Percentiles rank a stretch among this genome's conserved stretches.
Conservation (phyloP, 2,329 filamentous ascomycete genomes). For the Aschersonia sp. region DNA sequence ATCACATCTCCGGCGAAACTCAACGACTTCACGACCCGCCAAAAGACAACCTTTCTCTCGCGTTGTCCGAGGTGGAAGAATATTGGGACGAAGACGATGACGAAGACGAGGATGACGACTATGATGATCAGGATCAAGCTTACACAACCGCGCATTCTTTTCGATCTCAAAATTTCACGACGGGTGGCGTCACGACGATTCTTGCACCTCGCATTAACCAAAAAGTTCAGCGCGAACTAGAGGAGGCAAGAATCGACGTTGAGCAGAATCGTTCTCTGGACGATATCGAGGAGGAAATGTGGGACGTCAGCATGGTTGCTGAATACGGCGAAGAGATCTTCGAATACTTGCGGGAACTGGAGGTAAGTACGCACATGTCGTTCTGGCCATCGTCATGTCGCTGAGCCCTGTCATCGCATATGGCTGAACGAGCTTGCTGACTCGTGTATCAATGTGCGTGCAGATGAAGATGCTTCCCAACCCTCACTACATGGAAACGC, state of each 20-base stretch:
- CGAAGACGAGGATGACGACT: slow-evolving; percentile 46
- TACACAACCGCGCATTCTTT: slow-evolving; percentile 66
- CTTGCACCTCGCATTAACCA: slow-evolving; percentile 59
- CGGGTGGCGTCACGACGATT: slow-evolving; percentile 37
- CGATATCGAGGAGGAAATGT: slow-evolving; percentile 75
- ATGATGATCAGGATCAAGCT: slow-evolving; percentile 47
- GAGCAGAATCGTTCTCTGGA: slow-evolving; percentile 53
- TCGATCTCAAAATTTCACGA: slow-evolving; percentile 50
- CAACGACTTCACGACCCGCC: slow-evolving; percentile 7
- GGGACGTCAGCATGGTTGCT: slow-evolving; percentile 94
- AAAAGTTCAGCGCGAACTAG: slow-evolving; percentile 59
- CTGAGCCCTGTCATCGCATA: too few species aligned
- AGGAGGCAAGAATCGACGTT: slow-evolving; percentile 48
- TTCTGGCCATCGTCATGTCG: too few species aligned
- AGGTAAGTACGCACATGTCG: slow-evolving; percentile 40
- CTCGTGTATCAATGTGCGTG: background rate
- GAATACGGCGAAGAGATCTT: slow-evolving; percentile 97
- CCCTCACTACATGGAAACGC: slow-evolving; percentile 89
- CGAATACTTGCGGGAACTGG: slow-evolving; percentile 74
- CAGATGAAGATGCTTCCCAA: slow-evolving; percentile 73
- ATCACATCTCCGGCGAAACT: slow-evolving; percentile 17
- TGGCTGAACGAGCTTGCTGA: background rate
- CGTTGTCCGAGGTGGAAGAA: slow-evolving; percentile 40
- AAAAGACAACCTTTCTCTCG: background rate
- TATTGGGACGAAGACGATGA: slow-evolving; percentile 56